Base-by-base conservation (phyloP, 2,329 filamentous ascomycete genomes). In the Fusarium subtropicale region DNA sequence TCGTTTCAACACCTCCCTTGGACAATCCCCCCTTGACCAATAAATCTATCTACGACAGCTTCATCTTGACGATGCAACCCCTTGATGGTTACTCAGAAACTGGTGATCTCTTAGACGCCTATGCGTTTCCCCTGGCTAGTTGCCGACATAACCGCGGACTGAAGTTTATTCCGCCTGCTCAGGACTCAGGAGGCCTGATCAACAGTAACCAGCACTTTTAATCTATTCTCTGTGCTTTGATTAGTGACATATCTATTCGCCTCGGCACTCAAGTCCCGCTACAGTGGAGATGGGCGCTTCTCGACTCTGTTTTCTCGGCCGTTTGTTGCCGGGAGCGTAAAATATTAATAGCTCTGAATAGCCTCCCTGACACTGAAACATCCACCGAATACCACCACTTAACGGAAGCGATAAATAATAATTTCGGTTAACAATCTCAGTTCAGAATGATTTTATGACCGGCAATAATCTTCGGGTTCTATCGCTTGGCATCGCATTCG, bases 121-220 rank as follows among this genome's bases (percentile, higher is more conserved):
- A 57, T 64, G 45, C 13, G 28, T 55, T 52, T 36, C 34, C 48
- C 62, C 53, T 60, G 26, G 24, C 39, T 38, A 47, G 46, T 48
- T 65, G 62, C 62, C 62, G 61, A 54, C 34, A 48, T 65, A 66
- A 60, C 62, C 62, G 62, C 55, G 55, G 46, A 39, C 31, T 34
- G 31, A 53, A 42, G 36, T 38, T 65, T 60, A 54, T 65, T 48
- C 61, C 47, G 47, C 26, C 47, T 48, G 20, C 15, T 65, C 38
- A 64, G 51, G 51, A 51, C 15, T 65, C 38, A 64, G 51, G 51
- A 51, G 60, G 16, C 41, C 24, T 30, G 44, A 58, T 58, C 44
- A 62, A 62, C 59, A 31, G 38, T n/a, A 22, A n/a, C 15, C 18
- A 59, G 60, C 31, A 28, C 36, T 45, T 41, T 41, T 26, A 52